Percentiles rank a stretch among this genome's conserved stretches.
Evolutionary conservation across 202 grass and related monocot species (phyloP).

Genomic region (Bolboschoenoplectus hybrid): DNA sequence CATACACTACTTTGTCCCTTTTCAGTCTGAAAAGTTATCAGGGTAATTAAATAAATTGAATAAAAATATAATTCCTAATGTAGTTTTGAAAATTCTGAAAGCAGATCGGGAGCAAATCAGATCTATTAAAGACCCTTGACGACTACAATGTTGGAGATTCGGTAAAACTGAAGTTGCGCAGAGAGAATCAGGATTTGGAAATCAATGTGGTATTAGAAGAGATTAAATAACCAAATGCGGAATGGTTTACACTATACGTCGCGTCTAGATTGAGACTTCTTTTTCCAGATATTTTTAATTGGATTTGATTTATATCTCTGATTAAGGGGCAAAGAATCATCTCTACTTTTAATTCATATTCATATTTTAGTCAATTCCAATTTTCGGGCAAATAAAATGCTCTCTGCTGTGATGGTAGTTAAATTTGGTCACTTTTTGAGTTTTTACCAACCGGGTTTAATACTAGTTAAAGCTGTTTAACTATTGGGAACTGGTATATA

Average conservation of each 20-base stretch:
- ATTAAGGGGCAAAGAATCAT: not conserved
- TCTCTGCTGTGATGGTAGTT: not conserved
- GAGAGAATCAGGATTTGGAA: conserved; percentile 58
- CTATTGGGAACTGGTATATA: not conserved
- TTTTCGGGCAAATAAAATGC: not conserved
- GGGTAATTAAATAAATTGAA: not conserved
- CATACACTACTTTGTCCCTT: not conserved
- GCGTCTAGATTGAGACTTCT: not conserved
- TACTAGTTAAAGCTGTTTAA: not conserved
- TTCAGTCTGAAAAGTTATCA: not conserved
- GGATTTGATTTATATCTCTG: not conserved
- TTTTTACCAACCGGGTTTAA: not conserved
- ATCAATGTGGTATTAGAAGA: conserved; percentile 67
- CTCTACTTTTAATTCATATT: not conserved
- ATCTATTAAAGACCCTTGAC: conserved; percentile 77
- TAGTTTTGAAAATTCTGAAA: not conserved
- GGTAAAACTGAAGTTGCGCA: conserved; percentile 60
- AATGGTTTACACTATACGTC: not conserved
- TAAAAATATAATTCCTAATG: not conserved
- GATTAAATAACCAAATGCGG: conserved; percentile 28
- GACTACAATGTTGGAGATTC: conserved; percentile 72
- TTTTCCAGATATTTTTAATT: not conserved
- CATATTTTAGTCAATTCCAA: not conserved
- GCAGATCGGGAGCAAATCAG: conserved; percentile 77
- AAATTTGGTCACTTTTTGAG: not conserved